Conservation (phyloP, 768 basidiomycete species). For the Tylopilus sp. region DNA sequence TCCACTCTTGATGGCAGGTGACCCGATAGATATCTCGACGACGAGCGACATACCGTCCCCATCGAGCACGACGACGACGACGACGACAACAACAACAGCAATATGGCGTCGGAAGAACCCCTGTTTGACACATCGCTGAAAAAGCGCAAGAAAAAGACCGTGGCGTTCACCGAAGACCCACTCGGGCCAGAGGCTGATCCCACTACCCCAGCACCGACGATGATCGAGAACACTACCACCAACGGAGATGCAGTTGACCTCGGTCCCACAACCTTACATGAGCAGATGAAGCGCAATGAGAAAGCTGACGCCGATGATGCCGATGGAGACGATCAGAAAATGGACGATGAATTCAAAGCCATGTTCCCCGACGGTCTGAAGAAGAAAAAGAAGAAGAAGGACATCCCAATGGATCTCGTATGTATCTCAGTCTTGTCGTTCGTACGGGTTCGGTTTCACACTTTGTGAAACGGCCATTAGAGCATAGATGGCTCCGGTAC, state of each 20-base stretch:
- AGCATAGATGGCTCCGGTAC: conserved; percentile 62
- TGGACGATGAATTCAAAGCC: conserved; percentile 73
- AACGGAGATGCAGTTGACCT: conserved; percentile 75
- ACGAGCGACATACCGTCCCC: conserved; percentile 7
- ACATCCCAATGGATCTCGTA: conserved; percentile 80
- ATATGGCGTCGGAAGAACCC: conserved; percentile 67
- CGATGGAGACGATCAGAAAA: conserved; percentile 43
- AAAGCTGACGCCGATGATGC: conserved; percentile 35
- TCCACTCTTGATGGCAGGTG: conserved; percentile 8
- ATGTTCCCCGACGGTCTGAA: conserved; percentile 83
- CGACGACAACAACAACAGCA: conserved; percentile 17
- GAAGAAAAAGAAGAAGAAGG: conserved; percentile 94
- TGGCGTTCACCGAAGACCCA: conserved; percentile 82
- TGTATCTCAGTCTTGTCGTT: conserved; percentile 23
- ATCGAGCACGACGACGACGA: too few species aligned
- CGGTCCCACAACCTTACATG: conserved; percentile 71
- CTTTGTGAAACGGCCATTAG: conserved; percentile 33
- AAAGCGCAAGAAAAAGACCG: conserved; percentile 85
- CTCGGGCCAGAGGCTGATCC: conserved; percentile 81
- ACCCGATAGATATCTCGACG: conserved; percentile 3
- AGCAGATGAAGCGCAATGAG: conserved; percentile 58
- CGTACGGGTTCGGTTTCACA: not conserved
- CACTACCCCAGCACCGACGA: conserved; percentile 70
- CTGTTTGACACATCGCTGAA: conserved; percentile 82
- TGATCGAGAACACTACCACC: conserved; percentile 66